Base-by-base conservation (phyloP, 495 filamentous ascomycete species). In the Xylaria castorea region DNA sequence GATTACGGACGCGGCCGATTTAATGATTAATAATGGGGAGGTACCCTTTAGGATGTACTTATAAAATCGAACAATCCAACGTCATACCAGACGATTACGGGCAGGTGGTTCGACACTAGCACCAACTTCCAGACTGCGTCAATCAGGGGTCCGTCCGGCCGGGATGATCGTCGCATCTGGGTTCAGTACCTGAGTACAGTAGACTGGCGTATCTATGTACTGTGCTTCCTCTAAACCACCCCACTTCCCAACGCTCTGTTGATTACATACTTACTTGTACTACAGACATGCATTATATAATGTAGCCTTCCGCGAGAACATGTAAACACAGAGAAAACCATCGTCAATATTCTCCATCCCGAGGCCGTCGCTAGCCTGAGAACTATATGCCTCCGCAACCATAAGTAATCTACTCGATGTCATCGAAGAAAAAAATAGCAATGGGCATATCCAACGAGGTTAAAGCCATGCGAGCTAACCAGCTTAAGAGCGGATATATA, bases 41-140 rank as follows among this genome's bases (percentile, higher is more conserved):
- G 30, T 63, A 50, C 57, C 44, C 18, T 46, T 6, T 36, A 25
- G 14, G 5, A 69, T 34, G 53, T 58, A 40, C 18, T 30, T 62
- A 27, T 42, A 27, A 9, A 65, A 71, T 71, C 69, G 69, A 64
- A 64, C 62, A 58, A 71, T 60, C 36, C 62, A 36, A 72, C 70
- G 70, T 72, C 70, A 72, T 72, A 72, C 70, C 62, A 61, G 50
- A 51, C 51, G 70, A 72, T 66, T 58, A 57, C 38, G 50, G 32
- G 46, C 61, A 51, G 42, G 68, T 63, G 68, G 48, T 68, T 68
- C 66, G 66, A 68, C 66, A 44, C 66, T 68, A 68, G 50, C 66
- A 57, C 50, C 32, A 66, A 32, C 20, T 61, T 61, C 32, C 30
- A 53, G 62, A 32, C 64, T 30, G 14, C 7, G 53, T 34, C 61